phyloP scores from a whole-genome alignment of 164 flowering plant genomes.

The Berberis thunbergii region DNA sequence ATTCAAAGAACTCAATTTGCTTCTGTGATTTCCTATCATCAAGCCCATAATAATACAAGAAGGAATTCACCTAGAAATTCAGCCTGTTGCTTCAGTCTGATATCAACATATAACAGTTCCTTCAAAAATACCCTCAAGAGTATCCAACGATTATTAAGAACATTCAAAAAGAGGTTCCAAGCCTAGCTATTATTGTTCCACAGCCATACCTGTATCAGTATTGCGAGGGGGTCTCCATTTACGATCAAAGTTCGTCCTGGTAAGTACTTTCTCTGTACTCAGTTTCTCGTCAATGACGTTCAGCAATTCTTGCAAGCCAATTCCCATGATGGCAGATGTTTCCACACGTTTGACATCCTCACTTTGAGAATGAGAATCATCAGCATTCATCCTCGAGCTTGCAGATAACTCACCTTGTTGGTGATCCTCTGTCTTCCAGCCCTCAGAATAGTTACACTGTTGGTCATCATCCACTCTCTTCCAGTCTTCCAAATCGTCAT shows the following conservation, averaged over 20 bases:
- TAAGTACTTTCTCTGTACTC: slow-evolving; percentile 14
- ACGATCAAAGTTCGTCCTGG: slow-evolving; percentile 22
- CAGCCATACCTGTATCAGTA: slow-evolving; percentile 1
- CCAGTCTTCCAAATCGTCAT: slow-evolving; percentile 24
- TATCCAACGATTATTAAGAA: too few species aligned
- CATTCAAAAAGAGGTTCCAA: too few species aligned
- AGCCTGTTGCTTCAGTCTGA: too few species aligned
- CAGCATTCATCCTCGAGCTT: slow-evolving; percentile 6
- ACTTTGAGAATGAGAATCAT: slow-evolving; percentile 18
- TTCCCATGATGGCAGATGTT: slow-evolving; percentile 69
- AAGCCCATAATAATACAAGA: too few species aligned
- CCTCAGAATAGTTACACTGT: slow-evolving; percentile 8
- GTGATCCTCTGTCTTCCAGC: slow-evolving; percentile 14
- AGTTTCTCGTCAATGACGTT: slow-evolving; percentile 64
- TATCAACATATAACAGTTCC: too few species aligned
- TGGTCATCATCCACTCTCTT: slow-evolving; percentile 11
- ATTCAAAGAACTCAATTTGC: too few species aligned
- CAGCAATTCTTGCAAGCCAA: slow-evolving; percentile 82
- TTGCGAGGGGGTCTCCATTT: slow-evolving; percentile 76
- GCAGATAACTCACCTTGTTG: slow-evolving; percentile 7
- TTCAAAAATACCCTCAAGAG: too few species aligned
- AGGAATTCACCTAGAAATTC: too few species aligned
- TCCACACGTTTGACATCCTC: slow-evolving; percentile 37
- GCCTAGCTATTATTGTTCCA: background rate
- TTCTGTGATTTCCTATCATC: too few species aligned